Percentiles rank a stretch among this genome's conserved stretches.
phyloP scores from a whole-genome alignment of 805 yeast genomes.

The Zygosaccharomyces lentus region DNA sequence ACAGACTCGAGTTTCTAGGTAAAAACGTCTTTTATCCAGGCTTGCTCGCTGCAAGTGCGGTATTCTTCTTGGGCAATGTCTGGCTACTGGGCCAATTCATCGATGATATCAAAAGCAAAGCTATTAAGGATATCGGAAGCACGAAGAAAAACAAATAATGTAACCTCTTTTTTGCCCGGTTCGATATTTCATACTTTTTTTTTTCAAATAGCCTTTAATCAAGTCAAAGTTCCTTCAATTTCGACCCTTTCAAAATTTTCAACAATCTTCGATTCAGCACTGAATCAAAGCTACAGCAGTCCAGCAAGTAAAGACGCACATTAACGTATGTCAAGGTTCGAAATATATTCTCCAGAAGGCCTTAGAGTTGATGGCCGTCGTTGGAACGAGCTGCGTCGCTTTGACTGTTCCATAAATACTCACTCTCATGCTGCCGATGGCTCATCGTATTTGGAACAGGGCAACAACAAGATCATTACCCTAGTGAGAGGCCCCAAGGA shows the following conservation, averaged over 20 bases:
- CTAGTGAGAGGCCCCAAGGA: conserved; percentile 88
- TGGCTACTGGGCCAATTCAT: conserved; percentile 57
- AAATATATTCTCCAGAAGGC: conserved; percentile 93
- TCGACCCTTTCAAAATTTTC: neutral
- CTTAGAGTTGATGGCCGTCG: conserved; percentile 89
- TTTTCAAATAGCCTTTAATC: neutral
- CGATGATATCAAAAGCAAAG: conserved; percentile 34
- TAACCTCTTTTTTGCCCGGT: neutral
- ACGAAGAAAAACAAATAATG: conserved; percentile 6
- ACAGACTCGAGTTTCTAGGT: conserved; percentile 76
- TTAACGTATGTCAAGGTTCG: conserved; percentile 57
- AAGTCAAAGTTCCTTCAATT: neutral
- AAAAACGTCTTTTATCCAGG: conserved; percentile 56
- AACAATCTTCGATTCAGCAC: neutral
- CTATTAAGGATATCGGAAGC: neutral
- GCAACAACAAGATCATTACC: conserved; percentile 83
- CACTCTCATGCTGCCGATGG: conserved; percentile 89
- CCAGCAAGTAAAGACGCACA: neutral
- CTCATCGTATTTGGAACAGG: conserved; percentile 86
- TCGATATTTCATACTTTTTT: neutral
- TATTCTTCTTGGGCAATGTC: conserved; percentile 59
- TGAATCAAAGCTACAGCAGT: neutral
- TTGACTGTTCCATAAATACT: conserved; percentile 77
- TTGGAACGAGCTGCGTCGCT: conserved; percentile 86
- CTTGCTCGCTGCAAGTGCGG: conserved; percentile 49